Conservation (phyloP, 164 flowering plant genomes). For the Berberis vulgaris region DNA sequence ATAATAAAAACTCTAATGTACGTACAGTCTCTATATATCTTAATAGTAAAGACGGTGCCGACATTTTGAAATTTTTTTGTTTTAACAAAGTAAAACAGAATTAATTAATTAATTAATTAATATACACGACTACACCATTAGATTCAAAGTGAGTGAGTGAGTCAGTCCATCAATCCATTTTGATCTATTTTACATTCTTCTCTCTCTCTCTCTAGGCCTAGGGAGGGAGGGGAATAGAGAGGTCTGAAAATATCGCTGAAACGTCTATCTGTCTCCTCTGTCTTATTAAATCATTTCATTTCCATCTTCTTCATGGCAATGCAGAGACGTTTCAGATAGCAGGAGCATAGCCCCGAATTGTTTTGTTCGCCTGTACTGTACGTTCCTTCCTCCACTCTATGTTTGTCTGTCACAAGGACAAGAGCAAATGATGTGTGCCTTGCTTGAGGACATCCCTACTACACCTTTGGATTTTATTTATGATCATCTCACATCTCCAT, state of each 20-base stretch:
- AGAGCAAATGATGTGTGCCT: too few species aligned
- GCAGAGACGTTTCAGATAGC: slow-evolving; percentile 8
- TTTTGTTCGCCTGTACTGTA: too few species aligned
- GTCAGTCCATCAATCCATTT: not conserved
- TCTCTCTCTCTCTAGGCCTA: not conserved
- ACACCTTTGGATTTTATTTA: too few species aligned
- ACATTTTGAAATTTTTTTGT: slow-evolving; percentile 9
- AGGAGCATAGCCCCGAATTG: too few species aligned
- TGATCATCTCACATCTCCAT: too few species aligned
- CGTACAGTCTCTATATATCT: too few species aligned
- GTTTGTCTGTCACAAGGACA: too few species aligned
- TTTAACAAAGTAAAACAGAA: too few species aligned
- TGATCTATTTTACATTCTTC: not conserved
- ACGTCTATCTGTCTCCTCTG: slow-evolving; percentile 10
- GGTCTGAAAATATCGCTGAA: slow-evolving; percentile 3
- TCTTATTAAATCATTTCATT: not conserved
- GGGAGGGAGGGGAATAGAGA: not conserved
- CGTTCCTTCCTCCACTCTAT: not conserved
- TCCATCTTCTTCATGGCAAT: slow-evolving; percentile 3
- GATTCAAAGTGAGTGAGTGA: too few species aligned
- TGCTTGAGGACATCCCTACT: too few species aligned
- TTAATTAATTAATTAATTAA: too few species aligned
- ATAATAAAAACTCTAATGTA: not conserved
- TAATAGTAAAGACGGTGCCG: slow-evolving; percentile 13
- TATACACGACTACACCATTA: too few species aligned